Conservation (phyloP, 2,329 filamentous ascomycete genomes). For the Dactylellina parvicollis region DNA sequence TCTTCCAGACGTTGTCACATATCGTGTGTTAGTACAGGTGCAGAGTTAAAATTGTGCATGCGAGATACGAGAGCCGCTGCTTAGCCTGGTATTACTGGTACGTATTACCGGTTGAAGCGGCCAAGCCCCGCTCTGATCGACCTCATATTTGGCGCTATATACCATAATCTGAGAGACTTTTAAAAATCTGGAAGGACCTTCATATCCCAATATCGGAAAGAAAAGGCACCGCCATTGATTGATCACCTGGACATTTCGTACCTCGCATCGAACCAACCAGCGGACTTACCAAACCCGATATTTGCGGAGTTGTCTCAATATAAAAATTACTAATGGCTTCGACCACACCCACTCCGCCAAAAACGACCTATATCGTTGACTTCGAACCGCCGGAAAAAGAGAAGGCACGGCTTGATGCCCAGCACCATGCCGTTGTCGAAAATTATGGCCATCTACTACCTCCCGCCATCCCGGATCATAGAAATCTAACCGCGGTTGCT, state of each 20-base stretch:
- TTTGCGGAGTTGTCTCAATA: not conserved
- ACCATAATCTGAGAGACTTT: no score
- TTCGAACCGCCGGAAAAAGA: constrained; percentile 41
- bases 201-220: no score
- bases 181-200: no score
- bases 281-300: not conserved
- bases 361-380: constrained; percentile 36
- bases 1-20: no score
- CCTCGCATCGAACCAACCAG: no score
- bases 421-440: constrained; percentile 15
- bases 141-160: no score
- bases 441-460: constrained; percentile 32
- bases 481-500: constrained; percentile 8
- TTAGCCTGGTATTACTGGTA: no score
- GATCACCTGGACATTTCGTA: not conserved
- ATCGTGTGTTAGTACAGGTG: no score
- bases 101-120: not conserved
- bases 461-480: constrained; percentile 22
- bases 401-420: constrained; percentile 20
- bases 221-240: not conserved
- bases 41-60: not conserved
- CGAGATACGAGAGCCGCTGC: not conserved
- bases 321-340: not conserved
- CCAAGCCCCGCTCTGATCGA: not conserved
- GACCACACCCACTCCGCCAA: constrained; percentile 18